Conservation (phyloP, 2,329 filamentous ascomycete species). For the Colletotrichum kahawae region DNA sequence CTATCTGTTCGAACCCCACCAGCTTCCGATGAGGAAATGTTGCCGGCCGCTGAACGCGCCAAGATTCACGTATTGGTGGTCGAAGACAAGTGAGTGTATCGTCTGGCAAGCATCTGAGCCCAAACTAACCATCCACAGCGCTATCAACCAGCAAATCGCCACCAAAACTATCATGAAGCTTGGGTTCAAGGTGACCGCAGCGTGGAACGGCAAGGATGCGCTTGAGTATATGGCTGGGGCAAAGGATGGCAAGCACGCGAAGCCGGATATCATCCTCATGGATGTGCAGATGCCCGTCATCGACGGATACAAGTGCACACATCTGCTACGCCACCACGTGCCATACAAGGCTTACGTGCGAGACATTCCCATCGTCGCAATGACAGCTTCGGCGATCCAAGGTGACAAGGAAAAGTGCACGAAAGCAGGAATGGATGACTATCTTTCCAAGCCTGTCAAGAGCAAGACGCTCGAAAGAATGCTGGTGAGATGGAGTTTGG, state of each 20-base stretch:
- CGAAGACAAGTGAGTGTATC: slow-evolving; percentile 72
- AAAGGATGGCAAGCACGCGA: slow-evolving; percentile 52
- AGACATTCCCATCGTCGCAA: slow-evolving; percentile 77
- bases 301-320: slow-evolving; percentile 79
- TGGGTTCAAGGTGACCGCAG: slow-evolving; percentile 72
- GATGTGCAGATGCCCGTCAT: slow-evolving; percentile 79
- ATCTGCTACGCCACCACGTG: slow-evolving; percentile 70
- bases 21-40: slow-evolving; percentile 45
- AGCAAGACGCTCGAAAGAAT: slow-evolving; percentile 71
- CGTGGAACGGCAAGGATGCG: slow-evolving; percentile 81
- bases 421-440: slow-evolving; percentile 78
- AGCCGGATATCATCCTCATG: slow-evolving; percentile 80
- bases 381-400: slow-evolving; percentile 81
- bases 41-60: slow-evolving; percentile 63
- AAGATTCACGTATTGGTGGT: slow-evolving; percentile 76
- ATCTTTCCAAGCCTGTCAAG: slow-evolving; percentile 76
- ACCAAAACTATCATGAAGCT: slow-evolving; percentile 77
- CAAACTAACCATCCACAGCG: slow-evolving; percentile 36
- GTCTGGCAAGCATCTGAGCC: neutral
- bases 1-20: slow-evolving; percentile 40
- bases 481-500: slow-evolving; percentile 70
- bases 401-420: slow-evolving; percentile 78
- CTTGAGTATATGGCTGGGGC: slow-evolving; percentile 72
- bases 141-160: slow-evolving; percentile 78
- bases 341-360: slow-evolving; percentile 66